phyloP scores from a whole-genome alignment of 2,329 filamentous ascomycete genomes.

The Fusarium xyrophilum region DNA sequence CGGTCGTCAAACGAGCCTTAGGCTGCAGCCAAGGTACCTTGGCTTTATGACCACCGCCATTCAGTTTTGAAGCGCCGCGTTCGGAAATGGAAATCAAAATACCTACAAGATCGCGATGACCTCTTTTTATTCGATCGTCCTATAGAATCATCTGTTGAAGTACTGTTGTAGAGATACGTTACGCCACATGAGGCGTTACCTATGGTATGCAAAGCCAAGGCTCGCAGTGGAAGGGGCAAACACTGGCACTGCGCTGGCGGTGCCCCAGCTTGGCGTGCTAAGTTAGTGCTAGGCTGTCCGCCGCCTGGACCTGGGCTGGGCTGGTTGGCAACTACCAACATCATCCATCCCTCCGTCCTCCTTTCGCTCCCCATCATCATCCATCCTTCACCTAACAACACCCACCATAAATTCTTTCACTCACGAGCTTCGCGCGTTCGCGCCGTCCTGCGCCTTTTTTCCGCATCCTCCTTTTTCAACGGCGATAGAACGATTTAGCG shows the following conservation, averaged over 20 bases:
- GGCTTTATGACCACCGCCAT: slow-evolving; percentile 8
- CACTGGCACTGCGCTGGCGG: slow-evolving; percentile 13
- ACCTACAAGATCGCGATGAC: not conserved
- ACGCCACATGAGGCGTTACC: slow-evolving; percentile 33
- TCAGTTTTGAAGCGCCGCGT: not conserved
- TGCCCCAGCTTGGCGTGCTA: not conserved
- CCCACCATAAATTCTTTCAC: slow-evolving; percentile 33
- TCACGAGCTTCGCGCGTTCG: slow-evolving; percentile 17
- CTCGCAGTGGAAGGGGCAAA: slow-evolving; percentile 18
- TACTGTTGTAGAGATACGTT: not conserved
- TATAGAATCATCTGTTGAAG: not conserved
- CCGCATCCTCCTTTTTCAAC: not conserved
- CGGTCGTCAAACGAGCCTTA: slow-evolving; percentile 14
- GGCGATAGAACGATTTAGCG: slow-evolving; percentile 29
- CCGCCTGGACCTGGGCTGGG: not conserved
- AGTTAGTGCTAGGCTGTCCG: not conserved
- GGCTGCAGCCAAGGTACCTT: not conserved
- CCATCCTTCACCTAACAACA: slow-evolving; percentile 34
- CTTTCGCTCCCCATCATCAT: slow-evolving; percentile 35
- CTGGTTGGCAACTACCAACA: slow-evolving; percentile 28
- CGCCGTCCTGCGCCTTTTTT: not conserved
- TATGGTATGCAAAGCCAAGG: slow-evolving; percentile 25
- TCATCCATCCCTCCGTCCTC: slow-evolving; percentile 30
- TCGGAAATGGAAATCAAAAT: not conserved
- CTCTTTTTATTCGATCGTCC: not conserved